phyloP scores from a whole-genome alignment of 2,329 filamentous ascomycete species.

The Thermoascus crustaceus region DNA sequence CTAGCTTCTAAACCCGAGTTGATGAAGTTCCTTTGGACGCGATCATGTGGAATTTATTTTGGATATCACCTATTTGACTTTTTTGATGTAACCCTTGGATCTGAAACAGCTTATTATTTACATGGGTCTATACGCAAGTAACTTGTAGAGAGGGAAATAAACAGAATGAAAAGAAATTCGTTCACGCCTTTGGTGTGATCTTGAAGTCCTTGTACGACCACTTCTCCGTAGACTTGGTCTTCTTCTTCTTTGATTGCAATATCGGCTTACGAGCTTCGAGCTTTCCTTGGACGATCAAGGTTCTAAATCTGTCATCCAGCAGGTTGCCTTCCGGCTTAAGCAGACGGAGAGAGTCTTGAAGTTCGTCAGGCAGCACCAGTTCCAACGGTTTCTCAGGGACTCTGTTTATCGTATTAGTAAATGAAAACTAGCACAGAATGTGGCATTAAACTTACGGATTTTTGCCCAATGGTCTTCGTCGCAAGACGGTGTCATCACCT shows the following conservation, averaged over 20 bases:
- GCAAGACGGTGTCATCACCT: conserved; percentile 55
- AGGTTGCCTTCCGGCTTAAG: conserved; percentile 94
- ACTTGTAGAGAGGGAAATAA: conserved; percentile 8
- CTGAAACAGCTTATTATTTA: too few species aligned
- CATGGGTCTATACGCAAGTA: too few species aligned
- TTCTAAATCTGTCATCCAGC: conserved; percentile 84
- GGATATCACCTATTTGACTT: too few species aligned
- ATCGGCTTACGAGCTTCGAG: conserved; percentile 74
- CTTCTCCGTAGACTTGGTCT: conserved; percentile 80
- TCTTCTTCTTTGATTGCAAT: conserved; percentile 73
- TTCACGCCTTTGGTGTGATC: conserved; percentile 33
- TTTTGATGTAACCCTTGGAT: too few species aligned
- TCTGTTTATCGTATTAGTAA: conserved; percentile 20
- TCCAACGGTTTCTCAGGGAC: conserved; percentile 69
- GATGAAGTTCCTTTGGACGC: too few species aligned
- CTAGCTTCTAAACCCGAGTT: too few species aligned
- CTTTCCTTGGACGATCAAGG: conserved; percentile 78
- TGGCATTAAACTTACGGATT: conserved; percentile 31
- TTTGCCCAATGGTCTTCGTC: conserved; percentile 64
- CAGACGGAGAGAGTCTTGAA: conserved; percentile 71
- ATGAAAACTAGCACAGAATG: neutral
- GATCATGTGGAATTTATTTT: too few species aligned
- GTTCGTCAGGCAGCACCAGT: conserved; percentile 71
- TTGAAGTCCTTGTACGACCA: conserved; percentile 96
- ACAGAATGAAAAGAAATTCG: conserved; percentile 14